Conservation (phyloP, 1,284 basidiomycete genomes). For the Rhodotorula sp. region DNA sequence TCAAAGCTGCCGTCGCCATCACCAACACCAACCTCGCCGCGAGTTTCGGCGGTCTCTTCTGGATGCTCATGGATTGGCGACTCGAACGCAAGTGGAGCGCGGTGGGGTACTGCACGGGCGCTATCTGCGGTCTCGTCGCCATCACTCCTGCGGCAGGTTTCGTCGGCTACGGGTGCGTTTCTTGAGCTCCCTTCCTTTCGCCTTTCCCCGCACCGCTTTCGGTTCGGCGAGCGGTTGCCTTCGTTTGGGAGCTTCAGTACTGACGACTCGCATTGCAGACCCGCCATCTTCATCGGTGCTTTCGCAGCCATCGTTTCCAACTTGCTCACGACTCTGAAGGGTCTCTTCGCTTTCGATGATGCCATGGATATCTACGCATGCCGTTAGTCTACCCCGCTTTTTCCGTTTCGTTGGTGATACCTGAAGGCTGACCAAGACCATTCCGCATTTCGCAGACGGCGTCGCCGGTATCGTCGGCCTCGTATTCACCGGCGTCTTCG, state of each 20-base stretch:
- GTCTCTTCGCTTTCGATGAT: slow-evolving; percentile 61
- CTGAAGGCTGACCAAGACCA: too few species aligned
- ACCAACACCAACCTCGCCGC: slow-evolving; percentile 51
- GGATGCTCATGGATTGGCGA: slow-evolving; percentile 52
- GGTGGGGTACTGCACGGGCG: slow-evolving; percentile 78
- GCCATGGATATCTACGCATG: slow-evolving; percentile 49
- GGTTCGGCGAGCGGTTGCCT: too few species aligned
- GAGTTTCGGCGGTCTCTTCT: slow-evolving; percentile 49
- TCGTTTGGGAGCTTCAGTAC: too few species aligned
- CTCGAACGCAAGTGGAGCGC: slow-evolving; percentile 53
- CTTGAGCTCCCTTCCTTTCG: background rate
- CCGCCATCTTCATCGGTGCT: slow-evolving; percentile 67
- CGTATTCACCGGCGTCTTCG: slow-evolving; percentile 77
- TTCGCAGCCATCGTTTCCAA: slow-evolving; percentile 75
- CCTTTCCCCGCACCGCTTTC: too few species aligned
- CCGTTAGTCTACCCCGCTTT: slow-evolving; percentile 11
- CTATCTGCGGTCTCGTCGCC: slow-evolving; percentile 70
- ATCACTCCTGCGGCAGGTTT: slow-evolving; percentile 55
- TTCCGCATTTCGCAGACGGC: slow-evolving; percentile 57
- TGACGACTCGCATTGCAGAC: slow-evolving; percentile 46
- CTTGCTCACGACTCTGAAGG: slow-evolving; percentile 77
- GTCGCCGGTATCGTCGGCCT: slow-evolving; percentile 87
- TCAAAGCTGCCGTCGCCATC: slow-evolving; percentile 51
- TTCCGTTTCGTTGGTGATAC: background rate
- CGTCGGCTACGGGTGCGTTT: slow-evolving; percentile 54